phyloP scores from a whole-genome alignment of 2,329 filamentous ascomycete genomes.

The Davidsoniella neocaledoniae region DNA sequence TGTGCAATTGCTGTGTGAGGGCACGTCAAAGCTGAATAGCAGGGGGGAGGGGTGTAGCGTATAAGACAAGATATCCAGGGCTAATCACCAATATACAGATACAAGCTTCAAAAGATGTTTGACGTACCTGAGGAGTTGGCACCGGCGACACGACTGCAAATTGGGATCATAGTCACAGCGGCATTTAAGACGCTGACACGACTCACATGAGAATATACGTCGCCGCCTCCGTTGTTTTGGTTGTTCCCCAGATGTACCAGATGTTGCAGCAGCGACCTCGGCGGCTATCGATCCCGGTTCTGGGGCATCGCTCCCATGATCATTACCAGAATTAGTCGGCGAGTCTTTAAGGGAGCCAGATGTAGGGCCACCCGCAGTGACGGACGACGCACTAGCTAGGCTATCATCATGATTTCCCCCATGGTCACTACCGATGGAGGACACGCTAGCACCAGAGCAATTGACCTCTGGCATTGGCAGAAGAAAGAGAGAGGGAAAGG shows the following conservation, averaged over 20 bases:
- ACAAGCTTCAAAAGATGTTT: neutral
- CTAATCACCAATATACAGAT: neutral
- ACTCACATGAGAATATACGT: slow-evolving; percentile 11
- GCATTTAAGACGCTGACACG: slow-evolving; percentile 11
- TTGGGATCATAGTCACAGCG: slow-evolving; percentile 10
- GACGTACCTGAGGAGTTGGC: slow-evolving; percentile 9
- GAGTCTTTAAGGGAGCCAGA: neutral
- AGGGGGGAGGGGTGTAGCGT: no score
- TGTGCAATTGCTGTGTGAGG: neutral
- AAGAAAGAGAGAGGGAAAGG: no score
- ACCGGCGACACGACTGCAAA: slow-evolving; percentile 9
- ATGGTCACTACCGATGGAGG: slow-evolving; percentile 1
- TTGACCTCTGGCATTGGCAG: neutral
- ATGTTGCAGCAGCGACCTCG: slow-evolving; percentile 6
- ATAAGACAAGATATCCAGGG: neutral
- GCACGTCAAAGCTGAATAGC: no score
- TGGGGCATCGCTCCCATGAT: neutral
- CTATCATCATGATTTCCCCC: neutral
- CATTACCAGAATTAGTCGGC: neutral
- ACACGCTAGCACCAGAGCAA: slow-evolving; percentile 2
- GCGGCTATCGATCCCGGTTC: slow-evolving; percentile 8
- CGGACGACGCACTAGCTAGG: no score
- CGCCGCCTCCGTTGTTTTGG: slow-evolving; percentile 9
- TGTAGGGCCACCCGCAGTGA: neutral
- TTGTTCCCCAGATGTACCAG: slow-evolving; percentile 1